Conservation (phyloP, 2,329 filamentous ascomycete genomes). For the Fusarium devonianum region DNA sequence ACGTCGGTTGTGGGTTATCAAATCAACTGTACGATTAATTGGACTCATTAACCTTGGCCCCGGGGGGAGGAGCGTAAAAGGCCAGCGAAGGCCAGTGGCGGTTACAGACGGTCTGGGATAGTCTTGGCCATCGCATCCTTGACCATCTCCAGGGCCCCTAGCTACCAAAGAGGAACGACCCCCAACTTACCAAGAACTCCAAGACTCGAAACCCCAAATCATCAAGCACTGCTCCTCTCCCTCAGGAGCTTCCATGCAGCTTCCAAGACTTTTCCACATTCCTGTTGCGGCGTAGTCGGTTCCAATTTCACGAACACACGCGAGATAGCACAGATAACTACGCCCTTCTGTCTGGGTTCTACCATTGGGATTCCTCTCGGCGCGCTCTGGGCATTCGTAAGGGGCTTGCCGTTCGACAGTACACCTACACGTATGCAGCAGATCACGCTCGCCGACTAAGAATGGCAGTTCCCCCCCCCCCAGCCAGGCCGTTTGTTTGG, state of each 20-base stretch:
- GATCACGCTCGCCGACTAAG: neutral
- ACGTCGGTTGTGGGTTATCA: constrained; percentile 28
- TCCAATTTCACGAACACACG: constrained; percentile 8
- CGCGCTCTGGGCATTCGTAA: constrained; percentile 1
- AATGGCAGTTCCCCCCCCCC: neutral
- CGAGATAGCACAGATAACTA: constrained; percentile 5
- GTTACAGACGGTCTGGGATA: constrained; percentile 24
- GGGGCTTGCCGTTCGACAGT: neutral
- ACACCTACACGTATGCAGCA: too few relatives aligned
- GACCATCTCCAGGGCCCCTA: constrained; percentile 2
- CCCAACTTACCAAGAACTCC: constrained; percentile 18
- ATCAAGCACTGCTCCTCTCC: neutral
- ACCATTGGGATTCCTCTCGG: constrained; percentile 6
- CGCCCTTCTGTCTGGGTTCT: neutral
- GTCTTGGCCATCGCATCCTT: constrained; percentile 10
- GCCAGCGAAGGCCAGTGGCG: constrained; percentile 15
- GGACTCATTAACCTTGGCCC: constrained; percentile 30
- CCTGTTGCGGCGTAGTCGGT: constrained; percentile 21
- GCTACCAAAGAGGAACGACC: constrained; percentile 1
- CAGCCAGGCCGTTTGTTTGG: neutral
- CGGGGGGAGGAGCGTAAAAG: constrained; percentile 32
- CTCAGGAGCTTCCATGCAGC: constrained; percentile 14
- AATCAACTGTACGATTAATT: constrained; percentile 15
- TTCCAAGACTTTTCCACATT: constrained; percentile 34
- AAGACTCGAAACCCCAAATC: constrained; percentile 23